phyloP scores from a whole-genome alignment of 306 rosid species.

The Delonix regia region DNA sequence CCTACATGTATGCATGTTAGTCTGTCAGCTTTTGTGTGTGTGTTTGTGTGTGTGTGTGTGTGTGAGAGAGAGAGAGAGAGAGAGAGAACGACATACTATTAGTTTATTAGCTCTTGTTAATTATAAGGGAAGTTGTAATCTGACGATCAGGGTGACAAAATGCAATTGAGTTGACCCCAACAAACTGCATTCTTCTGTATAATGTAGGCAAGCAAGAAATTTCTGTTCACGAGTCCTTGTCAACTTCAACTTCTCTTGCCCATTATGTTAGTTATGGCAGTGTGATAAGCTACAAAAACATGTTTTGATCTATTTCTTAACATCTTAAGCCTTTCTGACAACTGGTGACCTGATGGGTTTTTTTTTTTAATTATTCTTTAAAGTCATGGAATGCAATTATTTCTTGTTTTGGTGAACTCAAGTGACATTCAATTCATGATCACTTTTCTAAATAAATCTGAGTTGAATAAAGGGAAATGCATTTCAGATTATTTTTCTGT shows the following conservation, averaged over 20 bases:
- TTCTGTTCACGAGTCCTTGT: not conserved
- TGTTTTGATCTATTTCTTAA: not conserved
- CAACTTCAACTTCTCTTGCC: not conserved
- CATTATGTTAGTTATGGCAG: not conserved
- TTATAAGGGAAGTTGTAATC: not conserved
- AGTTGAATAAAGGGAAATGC: not conserved
- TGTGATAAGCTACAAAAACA: not conserved
- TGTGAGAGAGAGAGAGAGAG: not conserved
- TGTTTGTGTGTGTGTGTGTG: too few relatives aligned
- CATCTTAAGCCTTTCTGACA: not conserved
- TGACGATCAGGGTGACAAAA: not conserved
- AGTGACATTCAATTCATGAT: not conserved
- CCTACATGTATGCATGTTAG: not conserved
- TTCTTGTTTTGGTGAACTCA: not conserved
- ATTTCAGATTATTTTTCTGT: not conserved
- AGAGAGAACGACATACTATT: too few relatives aligned
- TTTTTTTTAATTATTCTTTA: not conserved
- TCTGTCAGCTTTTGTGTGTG: not conserved
- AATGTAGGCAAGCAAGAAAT: not conserved
- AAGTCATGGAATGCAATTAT: not conserved
- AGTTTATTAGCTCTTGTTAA: too few relatives aligned
- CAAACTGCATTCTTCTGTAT: not conserved
- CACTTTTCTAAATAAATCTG: not conserved
- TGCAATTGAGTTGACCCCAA: not conserved
- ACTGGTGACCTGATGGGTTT: not conserved